phyloP scores from a whole-genome alignment of 306 rosid species.

The Aeschynomene evenia region DNA sequence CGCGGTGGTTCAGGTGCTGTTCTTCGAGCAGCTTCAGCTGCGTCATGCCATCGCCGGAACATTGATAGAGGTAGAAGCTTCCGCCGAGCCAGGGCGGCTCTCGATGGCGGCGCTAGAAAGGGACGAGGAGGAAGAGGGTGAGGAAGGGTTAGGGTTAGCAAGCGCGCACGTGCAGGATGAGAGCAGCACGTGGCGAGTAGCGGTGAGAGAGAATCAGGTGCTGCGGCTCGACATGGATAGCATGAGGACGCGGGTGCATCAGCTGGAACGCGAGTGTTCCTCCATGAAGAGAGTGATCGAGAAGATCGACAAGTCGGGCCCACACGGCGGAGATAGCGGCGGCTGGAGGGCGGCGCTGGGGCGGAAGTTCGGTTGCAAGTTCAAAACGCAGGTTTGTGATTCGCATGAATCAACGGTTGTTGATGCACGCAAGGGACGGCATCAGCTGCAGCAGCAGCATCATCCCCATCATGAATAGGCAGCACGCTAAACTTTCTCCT shows the following conservation, averaged over 20 bases:
- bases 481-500: not conserved
- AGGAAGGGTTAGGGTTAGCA: conserved; percentile 15
- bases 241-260: conserved; percentile 99
- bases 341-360: conserved; percentile 61
- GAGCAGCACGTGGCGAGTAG: conserved; percentile 60
- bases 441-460: conserved; percentile 44
- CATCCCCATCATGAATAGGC: conserved; percentile 46
- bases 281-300: conserved; percentile 79
- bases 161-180: conserved; percentile 33
- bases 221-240: conserved; percentile 95
- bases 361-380: conserved; percentile 77
- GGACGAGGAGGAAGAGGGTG: conserved; percentile 24
- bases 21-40: conserved; percentile 97
- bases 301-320: conserved; percentile 54
- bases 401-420: conserved; percentile 75
- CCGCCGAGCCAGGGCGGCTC: conserved; percentile 39
- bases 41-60: conserved; percentile 92
- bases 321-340: conserved; percentile 17
- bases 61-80: conserved; percentile 56
- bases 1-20: conserved; percentile 84
- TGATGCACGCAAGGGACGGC: conserved; percentile 65
- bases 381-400: conserved; percentile 94
- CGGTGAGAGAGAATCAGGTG: conserved; percentile 97
- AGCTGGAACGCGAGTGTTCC: conserved; percentile 90
- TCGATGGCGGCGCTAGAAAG: conserved; percentile 42